A percentile compares a stretch with the other conserved stretches of the same genome.
Evolutionary conservation across 352 stramenopile genomes (phyloP).

Genomic region (Pythium phragmitis): DNA sequence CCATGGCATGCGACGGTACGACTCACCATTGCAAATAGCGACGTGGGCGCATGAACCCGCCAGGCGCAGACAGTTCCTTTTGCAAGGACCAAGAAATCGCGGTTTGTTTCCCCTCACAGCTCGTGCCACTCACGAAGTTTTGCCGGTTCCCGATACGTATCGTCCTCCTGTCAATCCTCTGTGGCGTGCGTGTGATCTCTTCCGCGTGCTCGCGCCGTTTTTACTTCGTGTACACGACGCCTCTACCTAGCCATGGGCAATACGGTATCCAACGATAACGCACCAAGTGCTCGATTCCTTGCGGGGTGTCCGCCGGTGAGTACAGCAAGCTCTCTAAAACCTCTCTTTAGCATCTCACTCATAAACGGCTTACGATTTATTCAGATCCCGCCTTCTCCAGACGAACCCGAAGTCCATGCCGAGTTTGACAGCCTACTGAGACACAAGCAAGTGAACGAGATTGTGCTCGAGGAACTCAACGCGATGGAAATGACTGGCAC

Average conservation of each 20-base stretch:
- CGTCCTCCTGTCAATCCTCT: not conserved
- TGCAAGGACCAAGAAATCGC: too few relatives aligned
- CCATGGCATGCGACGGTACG: conserved; percentile 7
- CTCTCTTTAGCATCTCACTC: not conserved
- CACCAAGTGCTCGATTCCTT: conserved; percentile 42
- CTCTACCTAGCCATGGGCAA: conserved; percentile 45
- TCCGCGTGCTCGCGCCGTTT: not conserved
- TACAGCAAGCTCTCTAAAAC: not conserved
- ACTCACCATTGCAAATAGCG: conserved; percentile 15
- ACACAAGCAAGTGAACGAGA: conserved; percentile 25
- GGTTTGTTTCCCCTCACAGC: not conserved
- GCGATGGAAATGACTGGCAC: conserved; percentile 43
- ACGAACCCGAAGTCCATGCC: conserved; percentile 34
- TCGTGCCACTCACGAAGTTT: conserved; percentile 20
- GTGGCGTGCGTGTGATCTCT: conserved; percentile 2
- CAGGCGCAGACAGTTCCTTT: not conserved
- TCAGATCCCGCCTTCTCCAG: conserved; percentile 52
- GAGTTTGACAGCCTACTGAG: conserved; percentile 52
- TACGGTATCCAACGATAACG: conserved; percentile 30
- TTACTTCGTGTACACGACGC: not conserved
- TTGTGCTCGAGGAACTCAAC: conserved; percentile 43
- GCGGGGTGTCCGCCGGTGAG: conserved; percentile 57
- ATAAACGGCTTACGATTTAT: not conserved
- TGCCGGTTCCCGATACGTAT: conserved; percentile 1
- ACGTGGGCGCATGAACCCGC: not conserved